A percentile compares a stretch with the other conserved stretches of the same genome.
Evolutionary conservation across 495 filamentous ascomycete species (phyloP).

Genomic region (Pseudevernia furfuracea): DNA sequence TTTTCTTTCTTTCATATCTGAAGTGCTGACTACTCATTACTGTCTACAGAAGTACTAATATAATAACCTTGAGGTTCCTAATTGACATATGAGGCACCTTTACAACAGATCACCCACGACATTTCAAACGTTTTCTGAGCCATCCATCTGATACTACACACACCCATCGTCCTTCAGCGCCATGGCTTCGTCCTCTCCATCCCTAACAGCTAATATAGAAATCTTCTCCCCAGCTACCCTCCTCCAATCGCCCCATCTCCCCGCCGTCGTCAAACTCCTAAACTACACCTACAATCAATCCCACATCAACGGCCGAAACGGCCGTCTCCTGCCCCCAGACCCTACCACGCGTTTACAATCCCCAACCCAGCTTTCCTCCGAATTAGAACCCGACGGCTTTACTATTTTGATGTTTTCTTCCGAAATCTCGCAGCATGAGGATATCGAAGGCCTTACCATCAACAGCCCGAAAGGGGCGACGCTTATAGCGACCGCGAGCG

Average conservation of each 20-base stretch:
- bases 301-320: constrained; percentile 10
- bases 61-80: neutral
- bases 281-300: constrained; percentile 15
- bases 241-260: constrained; percentile 10
- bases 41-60: neutral
- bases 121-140: neutral
- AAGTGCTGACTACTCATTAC: neutral
- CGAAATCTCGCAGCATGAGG: neutral
- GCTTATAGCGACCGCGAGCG: constrained; percentile 18
- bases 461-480: neutral
- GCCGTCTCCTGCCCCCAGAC: constrained; percentile 1
- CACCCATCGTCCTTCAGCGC: neutral
- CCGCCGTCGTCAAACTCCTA: constrained; percentile 23
- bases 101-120: neutral
- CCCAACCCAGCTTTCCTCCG: constrained; percentile 12
- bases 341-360: neutral
- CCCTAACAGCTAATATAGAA: neutral
- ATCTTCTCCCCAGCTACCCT: constrained; percentile 12
- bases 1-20: neutral
- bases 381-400: constrained; percentile 18
- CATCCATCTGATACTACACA: neutral
- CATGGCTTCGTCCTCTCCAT: neutral
- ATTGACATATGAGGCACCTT: neutral
- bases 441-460: neutral
- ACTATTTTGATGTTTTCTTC: constrained; percentile 13